Evolutionary conservation across 352 stramenopile species (phyloP).

Genomic region (Globisporangium canariense): DNA sequence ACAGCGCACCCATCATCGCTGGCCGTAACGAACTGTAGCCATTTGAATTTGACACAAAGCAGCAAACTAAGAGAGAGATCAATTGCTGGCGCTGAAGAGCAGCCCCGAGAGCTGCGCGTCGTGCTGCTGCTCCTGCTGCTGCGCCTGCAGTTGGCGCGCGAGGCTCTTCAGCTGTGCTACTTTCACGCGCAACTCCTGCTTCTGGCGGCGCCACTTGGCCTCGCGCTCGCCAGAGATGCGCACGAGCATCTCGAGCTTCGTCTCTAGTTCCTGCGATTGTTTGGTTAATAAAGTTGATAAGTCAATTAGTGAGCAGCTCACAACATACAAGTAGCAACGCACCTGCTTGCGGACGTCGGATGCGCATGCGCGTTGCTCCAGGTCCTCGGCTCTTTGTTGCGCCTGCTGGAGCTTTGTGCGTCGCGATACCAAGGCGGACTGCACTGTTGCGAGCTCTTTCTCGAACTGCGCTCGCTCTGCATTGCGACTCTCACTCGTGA

Average conservation of each 20-base stretch:
- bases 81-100: constrained; percentile 13
- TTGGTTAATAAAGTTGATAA: too few relatives aligned
- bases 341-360: constrained; percentile 15
- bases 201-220: constrained; percentile 17
- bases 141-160: constrained; percentile 17
- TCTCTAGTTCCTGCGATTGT: constrained; percentile 9
- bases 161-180: constrained; percentile 23
- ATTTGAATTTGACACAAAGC: constrained; percentile 9
- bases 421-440: constrained; percentile 15
- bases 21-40: constrained; percentile 1
- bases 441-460: constrained; percentile 21
- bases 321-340: neutral
- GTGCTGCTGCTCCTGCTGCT: constrained; percentile 29
- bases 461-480: constrained; percentile 28
- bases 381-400: neutral
- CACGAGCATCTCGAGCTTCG: constrained; percentile 12
- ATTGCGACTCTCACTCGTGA: constrained; percentile 25
- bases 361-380: constrained; percentile 8
- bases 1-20: constrained; percentile 1
- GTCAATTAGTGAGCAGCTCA: neutral
- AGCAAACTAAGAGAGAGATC: neutral
- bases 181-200: constrained; percentile 16
- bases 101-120: constrained; percentile 17
- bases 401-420: constrained; percentile 10
- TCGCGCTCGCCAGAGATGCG: constrained; percentile 3